Conservation (phyloP, 1,284 basidiomycete species). For the Malassezia globosa region DNA sequence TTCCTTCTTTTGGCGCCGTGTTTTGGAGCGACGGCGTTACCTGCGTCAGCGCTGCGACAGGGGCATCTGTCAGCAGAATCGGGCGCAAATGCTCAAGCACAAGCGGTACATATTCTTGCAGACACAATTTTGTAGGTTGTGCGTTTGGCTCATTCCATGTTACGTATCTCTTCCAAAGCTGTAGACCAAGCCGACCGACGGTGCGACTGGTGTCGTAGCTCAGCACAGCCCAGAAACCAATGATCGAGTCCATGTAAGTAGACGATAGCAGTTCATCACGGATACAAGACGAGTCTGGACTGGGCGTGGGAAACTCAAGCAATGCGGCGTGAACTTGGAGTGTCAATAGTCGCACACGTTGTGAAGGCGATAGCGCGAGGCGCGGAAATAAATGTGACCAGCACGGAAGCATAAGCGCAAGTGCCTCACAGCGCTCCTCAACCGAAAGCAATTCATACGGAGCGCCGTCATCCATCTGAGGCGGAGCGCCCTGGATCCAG, state of each 20-base stretch:
- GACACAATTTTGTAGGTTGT: not conserved
- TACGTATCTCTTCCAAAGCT: constrained; percentile 54
- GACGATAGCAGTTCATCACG: constrained; percentile 57
- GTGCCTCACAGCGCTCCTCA: constrained; percentile 48
- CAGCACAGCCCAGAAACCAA: constrained; percentile 69
- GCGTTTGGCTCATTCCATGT: constrained; percentile 14
- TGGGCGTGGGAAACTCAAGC: constrained; percentile 51
- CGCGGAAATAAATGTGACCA: constrained; percentile 86
- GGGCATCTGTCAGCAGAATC: constrained; percentile 24
- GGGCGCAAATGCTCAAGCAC: constrained; percentile 20
- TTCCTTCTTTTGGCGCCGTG: constrained; percentile 15
- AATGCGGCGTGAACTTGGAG: constrained; percentile 62
- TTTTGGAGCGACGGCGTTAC: constrained; percentile 16
- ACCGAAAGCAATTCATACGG: constrained; percentile 15
- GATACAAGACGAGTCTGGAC: constrained; percentile 28
- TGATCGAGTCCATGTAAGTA: constrained; percentile 57
- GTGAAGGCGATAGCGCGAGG: constrained; percentile 67
- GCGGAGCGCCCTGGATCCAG: constrained; percentile 55
- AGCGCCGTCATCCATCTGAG: constrained; percentile 48
- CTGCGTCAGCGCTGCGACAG: constrained; percentile 25
- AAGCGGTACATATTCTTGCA: constrained; percentile 22
- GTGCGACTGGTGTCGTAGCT: constrained; percentile 62
- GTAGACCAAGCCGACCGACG: constrained; percentile 53
- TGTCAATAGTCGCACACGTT: constrained; percentile 62
- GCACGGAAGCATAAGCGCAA: constrained; percentile 64